Evolutionary conservation across 345 rosid species (phyloP), one percentile per base, ranked within the genome.

Genomic region (Hibiscus syriacus): DNA sequence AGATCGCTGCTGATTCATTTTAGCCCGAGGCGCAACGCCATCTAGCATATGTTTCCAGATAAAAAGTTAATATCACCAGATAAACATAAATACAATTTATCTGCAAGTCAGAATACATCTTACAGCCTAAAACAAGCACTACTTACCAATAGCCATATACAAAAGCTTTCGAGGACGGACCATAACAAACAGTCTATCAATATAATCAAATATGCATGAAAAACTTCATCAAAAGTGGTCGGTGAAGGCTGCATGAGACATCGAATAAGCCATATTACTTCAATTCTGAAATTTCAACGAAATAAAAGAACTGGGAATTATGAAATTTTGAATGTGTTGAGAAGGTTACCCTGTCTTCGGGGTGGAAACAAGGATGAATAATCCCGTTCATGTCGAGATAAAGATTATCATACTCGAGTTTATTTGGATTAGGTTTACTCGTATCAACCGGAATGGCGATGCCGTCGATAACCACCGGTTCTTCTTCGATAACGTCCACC

Each of bases 331-430:
- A 26, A 43, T 16, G 54, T 45, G 55, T 26, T 5, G 38, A 64
- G 39, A 46, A 2, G 2, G 39, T 85, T 54, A 54, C 98, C 67
- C 87, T 81, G 67, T 92, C 97, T 73, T 94, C 99, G 26, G 99
- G 99, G 52, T 94, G 99, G 62, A 94, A 94, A 75, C 99, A 94
- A 6, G 99, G 99, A 38, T 94, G 99, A 56, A 94, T 88, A 71
- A 94, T 94, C 84, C 96, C 96, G 76, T 94, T 94, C 99, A 92
- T 94, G 58, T 94, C 99, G 82, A 94, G 99, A 79, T 92, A 94
- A 30, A 94, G 79, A 77, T 92, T 92, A 64, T 94, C 99, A 70
- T 77, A 94, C 73, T 94, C 98, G 50, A 86, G 17, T n/a, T 77
- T 73, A 71, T 92, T 94, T 6, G 99, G 97, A 65, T 89, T 92